Conservation (phyloP, 768 basidiomycete genomes). For the Leccinum rimulosum region DNA sequence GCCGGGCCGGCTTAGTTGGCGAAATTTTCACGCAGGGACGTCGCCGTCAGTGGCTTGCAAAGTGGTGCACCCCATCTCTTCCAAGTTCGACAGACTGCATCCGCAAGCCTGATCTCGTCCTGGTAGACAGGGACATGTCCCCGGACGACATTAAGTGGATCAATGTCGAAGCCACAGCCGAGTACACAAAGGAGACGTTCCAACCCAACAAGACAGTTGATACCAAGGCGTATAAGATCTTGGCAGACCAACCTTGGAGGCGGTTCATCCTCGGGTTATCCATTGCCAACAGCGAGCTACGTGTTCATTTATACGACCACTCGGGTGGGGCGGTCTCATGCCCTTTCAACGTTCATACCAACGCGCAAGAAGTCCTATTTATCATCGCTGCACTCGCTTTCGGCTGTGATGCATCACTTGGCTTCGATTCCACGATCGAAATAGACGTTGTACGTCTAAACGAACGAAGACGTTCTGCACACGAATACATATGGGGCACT, state of each 20-base stretch:
- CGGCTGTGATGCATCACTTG: background rate
- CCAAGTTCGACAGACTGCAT: background rate
- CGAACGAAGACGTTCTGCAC: background rate
- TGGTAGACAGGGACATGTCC: background rate
- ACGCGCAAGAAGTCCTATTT: background rate
- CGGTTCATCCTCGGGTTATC: background rate
- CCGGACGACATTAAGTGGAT: background rate
- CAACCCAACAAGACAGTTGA: background rate
- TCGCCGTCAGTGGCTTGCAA: background rate
- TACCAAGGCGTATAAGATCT: background rate
- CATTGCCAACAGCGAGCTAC: background rate
- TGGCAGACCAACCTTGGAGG: background rate
- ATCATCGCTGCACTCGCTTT: background rate
- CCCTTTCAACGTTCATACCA: background rate
- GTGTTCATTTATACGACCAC: background rate
- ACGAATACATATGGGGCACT: background rate
- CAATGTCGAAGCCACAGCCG: background rate
- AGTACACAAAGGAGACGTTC: background rate
- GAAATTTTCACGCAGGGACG: background rate
- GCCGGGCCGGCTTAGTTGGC: background rate
- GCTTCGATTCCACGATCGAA: background rate
- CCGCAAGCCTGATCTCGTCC: background rate
- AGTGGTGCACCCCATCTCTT: background rate
- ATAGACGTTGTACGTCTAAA: background rate
- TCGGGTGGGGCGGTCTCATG: background rate